phyloP scores from a whole-genome alignment of 2,329 filamentous ascomycete species.

The Alternaria incomplexa region DNA sequence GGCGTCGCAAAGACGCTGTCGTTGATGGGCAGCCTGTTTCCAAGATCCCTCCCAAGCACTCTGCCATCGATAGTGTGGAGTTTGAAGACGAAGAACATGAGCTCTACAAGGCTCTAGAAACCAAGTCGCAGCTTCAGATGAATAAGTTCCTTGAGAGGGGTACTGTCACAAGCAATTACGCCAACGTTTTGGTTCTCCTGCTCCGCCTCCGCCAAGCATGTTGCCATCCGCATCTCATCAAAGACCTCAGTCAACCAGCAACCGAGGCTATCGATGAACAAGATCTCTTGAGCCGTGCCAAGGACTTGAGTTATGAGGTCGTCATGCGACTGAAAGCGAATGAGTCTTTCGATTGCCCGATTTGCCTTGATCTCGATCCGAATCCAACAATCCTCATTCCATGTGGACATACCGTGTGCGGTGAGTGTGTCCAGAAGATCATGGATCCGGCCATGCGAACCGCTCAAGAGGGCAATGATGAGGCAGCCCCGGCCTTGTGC shows the following conservation, averaged over 20 bases:
- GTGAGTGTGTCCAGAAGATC: conserved; percentile 75
- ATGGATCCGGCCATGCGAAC: conserved; percentile 61
- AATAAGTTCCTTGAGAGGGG: conserved; percentile 76
- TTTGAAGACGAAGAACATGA: conserved; percentile 70
- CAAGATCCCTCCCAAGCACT: conserved; percentile 68
- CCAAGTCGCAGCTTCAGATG: conserved; percentile 71
- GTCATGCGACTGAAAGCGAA: conserved; percentile 68
- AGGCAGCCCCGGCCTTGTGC: conserved; percentile 67
- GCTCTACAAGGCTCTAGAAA: conserved; percentile 72
- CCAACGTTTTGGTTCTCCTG: conserved; percentile 78
- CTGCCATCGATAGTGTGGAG: conserved; percentile 65
- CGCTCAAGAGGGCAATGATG: conserved; percentile 57
- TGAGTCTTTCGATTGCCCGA: conserved; percentile 76
- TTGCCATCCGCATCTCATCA: conserved; percentile 76
- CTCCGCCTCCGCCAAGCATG: conserved; percentile 81
- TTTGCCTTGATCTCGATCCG: conserved; percentile 77
- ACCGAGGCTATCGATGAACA: conserved; percentile 62
- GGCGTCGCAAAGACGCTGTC: conserved; percentile 78
- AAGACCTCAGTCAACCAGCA: conserved; percentile 69
- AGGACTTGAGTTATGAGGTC: conserved; percentile 64
- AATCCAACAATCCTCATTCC: conserved; percentile 81
- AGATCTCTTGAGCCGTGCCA: conserved; percentile 68
- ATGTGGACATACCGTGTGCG: conserved; percentile 82
- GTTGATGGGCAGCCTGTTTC: conserved; percentile 83
- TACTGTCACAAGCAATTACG: conserved; percentile 72